Evolutionary conservation across 805 yeast species (phyloP), one percentile per base, ranked within the genome.

Genomic region (Yarrowia bubula): DNA sequence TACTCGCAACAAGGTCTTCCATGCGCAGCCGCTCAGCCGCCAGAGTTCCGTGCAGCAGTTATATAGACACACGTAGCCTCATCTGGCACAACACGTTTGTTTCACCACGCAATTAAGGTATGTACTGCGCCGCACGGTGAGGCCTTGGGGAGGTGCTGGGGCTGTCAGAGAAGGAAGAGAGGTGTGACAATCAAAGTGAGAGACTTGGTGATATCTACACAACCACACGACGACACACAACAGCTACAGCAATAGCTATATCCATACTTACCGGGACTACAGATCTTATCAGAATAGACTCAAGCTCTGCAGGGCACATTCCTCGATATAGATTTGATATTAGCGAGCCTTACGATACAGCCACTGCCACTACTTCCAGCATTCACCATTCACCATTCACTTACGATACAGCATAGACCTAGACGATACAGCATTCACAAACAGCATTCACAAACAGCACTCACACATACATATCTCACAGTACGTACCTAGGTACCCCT

Each of bases 21-120:
- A 48, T 17, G 57, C 53, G 57, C 57, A 50, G 53, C 28, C 37
- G 57, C 42, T 35, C 57, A 38, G 57, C 57, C 57, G 22, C 35
- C 15, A 9, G 13, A 13, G 22, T 50, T 50, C 42, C 17, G 42
- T 35, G 41, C 57, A 18, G 22, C 13, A 47, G 17, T 50, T 50
- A 50, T 50, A 50, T 50, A 50, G 57, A n/a, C 28, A 3, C 4
- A 22, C 4, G 28, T 22, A 3, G 28, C 38, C 10, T 11, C 38
- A 9, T 8, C 38, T 2, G 7, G 38, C 38, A 11, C 10, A 1
- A 32, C 22, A 15, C 51, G 43, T 42, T 57, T 43, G n/a, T 13
- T 22, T 15, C 50, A 13, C 42, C n/a, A 5, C 13, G 17, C 28
- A 4, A 13, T 44, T 58, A 58, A 43, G 50, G 50, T 58, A 41